Base-by-base conservation (phyloP, 208 protist genomes). In the Leptomonas pyrrhocoris region DNA sequence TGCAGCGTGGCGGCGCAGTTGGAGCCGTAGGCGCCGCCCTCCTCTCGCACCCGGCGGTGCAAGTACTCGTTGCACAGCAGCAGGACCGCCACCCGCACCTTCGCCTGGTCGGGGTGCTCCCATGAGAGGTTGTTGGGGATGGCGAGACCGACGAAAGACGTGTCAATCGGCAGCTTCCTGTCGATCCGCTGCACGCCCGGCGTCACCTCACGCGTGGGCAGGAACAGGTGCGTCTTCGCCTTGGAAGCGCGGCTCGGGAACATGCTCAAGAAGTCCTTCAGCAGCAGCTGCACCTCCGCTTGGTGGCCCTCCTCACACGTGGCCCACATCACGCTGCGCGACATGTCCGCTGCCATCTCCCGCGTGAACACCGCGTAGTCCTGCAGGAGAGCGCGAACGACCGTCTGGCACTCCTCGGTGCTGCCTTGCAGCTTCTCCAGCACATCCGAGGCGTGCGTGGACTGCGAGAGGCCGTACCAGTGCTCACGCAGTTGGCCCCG, bases 1-100 rank as follows among this genome's bases (percentile, higher is more conserved):
- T 73, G 75, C 38, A 94, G 80, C 19, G 86, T 94, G 28, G 90
- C 74, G n/a, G 71, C 40, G 27, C 81, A 80, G 56, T 76, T 68
- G 23, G 83, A 78, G 34, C 94, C 94, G 80, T 97, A 97, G 40
- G 94, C 94, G 19, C 94, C 94, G 27, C 94, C 94, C 69, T 97
- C 90, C 63, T 97, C 94, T 21, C 94, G 89, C 62, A 97, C 86
- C 6, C 85, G 83, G 59, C 86, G 86, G 76, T 97, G 94, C 54
- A 97, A 78, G 77, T 88, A 95, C 72, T 97, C 89, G 63, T 94
- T 94, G 48, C 69, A 68, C 18, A 96, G 83, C 51, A 95, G 66
- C 56, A 86, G 77, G 49, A 77, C 85, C 31, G 77, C 93, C 16
- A 96, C 88, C 28, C 89, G 90, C 50, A 93, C 71, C n/a, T 84